Evolutionary conservation across 768 basidiomycete species (phyloP).

Genomic region (Phallus indusiatus): DNA sequence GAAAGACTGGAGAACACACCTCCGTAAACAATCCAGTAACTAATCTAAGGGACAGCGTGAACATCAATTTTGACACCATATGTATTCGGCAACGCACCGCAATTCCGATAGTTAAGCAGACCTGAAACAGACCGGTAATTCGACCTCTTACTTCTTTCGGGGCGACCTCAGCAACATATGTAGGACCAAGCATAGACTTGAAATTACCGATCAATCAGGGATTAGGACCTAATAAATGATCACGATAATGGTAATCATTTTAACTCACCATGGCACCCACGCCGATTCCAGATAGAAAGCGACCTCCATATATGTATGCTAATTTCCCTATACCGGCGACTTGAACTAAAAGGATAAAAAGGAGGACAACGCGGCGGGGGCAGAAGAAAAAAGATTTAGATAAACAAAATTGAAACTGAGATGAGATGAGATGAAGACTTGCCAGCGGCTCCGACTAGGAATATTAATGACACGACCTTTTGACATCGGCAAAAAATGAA

Average conservation of each 20-base stretch:
- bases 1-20: background rate
- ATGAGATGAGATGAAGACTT: background rate
- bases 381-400: too few species aligned
- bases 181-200: conserved; percentile 65
- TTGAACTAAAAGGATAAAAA: background rate
- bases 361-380: too few species aligned
- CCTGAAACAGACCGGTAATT: conserved; percentile 80
- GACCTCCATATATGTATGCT: conserved; percentile 67
- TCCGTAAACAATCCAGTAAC: conserved; percentile 8
- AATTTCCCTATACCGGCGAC: conserved; percentile 49
- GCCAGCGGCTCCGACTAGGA: conserved; percentile 6
- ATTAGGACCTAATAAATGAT: too few species aligned
- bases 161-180: conserved; percentile 79
- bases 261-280: conserved; percentile 61
- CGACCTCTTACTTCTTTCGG: conserved; percentile 82
- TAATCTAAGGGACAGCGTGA: background rate
- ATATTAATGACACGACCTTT: conserved; percentile 5
- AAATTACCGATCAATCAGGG: too few species aligned
- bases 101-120: conserved; percentile 78
- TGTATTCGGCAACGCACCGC: background rate
- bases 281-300: conserved; percentile 70
- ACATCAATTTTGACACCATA: background rate
- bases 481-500: background rate
- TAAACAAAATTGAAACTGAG: background rate
- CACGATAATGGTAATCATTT: too few species aligned